Evolutionary conservation across 1,139 yeast genomes (phyloP), one percentile per base, ranked within the genome.

Genomic region (Ogataea hybrid): DNA sequence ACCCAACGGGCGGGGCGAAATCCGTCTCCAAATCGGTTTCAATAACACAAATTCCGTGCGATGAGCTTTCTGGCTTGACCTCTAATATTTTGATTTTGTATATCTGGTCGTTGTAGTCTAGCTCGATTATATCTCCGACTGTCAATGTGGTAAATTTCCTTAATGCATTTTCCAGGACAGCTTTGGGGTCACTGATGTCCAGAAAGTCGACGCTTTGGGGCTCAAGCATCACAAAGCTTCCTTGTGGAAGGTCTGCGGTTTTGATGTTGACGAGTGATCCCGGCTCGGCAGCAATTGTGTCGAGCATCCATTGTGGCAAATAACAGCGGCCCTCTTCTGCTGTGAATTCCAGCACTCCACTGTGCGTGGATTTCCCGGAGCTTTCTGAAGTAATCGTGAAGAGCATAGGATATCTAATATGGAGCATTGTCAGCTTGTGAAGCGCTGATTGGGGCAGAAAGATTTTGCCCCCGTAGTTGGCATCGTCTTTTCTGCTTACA

Each of bases 1-100:
- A 94, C 0, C 99, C 99, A 5, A 92, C 96, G 0, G 98, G 99
- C 4, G 98, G 96, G 2, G 97, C 98, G 69, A 94, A 94, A 60
- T 94, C 99, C 0, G 97, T 95, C 48, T 87, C 95, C 51, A 94
- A 73, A 68, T 94, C 98, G 0, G 98, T 94, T 60, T 94, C 99
- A 25, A 94, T 89, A 16, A 92, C 97, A 70, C 97, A 92, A 15
- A 92, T 82, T 48, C 95, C 85, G 35, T 64, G 64, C 1, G 42
- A 21, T 1, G 39, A 17, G 1, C 81, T 70, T 38, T 84, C 88
- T 0, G 99, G 99, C 54, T 87, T 87, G 22, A 82, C 87, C 56
- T 92, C 97, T 40, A 92, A 69, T 17, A 94, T 92, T 58, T 82
- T 85, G 47, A 94, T 89, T 14, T 84, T 84, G 60, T 79, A 92